These are phyloP conservation scores for Yamadazyma tumulicola DNA, from an alignment of 805 yeast species.

Conservation along the genomic window DNA sequence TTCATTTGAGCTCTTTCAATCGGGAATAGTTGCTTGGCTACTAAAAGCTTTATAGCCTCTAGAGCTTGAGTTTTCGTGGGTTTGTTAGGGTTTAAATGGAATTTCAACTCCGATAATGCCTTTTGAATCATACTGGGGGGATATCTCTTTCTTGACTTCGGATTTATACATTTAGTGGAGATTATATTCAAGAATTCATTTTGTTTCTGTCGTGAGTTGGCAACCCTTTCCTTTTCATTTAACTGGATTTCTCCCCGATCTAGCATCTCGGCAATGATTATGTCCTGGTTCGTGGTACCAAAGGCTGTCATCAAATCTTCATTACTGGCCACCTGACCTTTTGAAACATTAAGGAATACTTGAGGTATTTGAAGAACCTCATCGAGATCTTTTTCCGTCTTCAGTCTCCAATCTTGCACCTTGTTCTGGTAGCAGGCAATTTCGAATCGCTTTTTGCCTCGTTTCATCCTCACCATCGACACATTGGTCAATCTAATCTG, in stretches of 20 bases:
- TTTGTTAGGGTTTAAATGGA: constrained; percentile 69
- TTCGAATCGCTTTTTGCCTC: constrained; percentile 89
- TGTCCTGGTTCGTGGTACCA: constrained; percentile 70
- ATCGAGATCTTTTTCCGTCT: constrained; percentile 87
- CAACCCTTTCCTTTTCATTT: constrained; percentile 87
- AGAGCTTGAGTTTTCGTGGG: constrained; percentile 85
- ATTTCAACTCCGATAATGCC: constrained; percentile 72
- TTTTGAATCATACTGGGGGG: constrained; percentile 94
- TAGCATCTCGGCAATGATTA: constrained; percentile 75
- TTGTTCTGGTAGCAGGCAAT: constrained; percentile 96
- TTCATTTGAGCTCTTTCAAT: constrained; percentile 95
- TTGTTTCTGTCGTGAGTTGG: constrained; percentile 66
- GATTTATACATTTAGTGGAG: constrained; percentile 89
- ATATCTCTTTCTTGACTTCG: constrained; percentile 82
- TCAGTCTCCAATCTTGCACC: constrained; percentile 90
- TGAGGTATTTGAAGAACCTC: constrained; percentile 97
- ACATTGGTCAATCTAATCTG: constrained; percentile 93
- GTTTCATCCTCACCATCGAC: constrained; percentile 84
- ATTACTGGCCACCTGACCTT: constrained; percentile 88
- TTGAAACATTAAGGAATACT: constrained; percentile 87
- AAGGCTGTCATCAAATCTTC: constrained; percentile 76
- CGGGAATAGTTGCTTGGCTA: constrained; percentile 80
- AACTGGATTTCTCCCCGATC: constrained; percentile 92
- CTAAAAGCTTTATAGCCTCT: constrained; percentile 80
- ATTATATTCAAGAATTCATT: constrained; percentile 81